These are phyloP conservation scores for Crithidia thermophila DNA, from an alignment of 208 protist species.

Conservation along the genomic window DNA sequence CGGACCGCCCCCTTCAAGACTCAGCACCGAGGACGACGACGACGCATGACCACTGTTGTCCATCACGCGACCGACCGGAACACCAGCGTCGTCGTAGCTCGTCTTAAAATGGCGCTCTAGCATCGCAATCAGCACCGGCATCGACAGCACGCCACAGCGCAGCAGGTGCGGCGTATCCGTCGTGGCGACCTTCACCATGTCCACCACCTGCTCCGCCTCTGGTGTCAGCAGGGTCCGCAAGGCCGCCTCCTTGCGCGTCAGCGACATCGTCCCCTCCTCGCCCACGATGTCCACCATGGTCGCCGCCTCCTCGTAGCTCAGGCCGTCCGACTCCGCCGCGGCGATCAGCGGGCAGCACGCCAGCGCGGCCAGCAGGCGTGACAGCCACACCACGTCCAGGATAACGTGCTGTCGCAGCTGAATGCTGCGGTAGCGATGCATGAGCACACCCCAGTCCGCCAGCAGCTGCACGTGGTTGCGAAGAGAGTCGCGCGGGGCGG, in stretches of 20 bases:
- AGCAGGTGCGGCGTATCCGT: conserved; percentile 39
- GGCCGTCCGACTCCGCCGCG: conserved; percentile 7
- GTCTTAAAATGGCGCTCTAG: conserved; percentile 25
- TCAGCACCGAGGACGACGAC: neutral
- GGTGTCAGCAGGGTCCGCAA: conserved; percentile 21
- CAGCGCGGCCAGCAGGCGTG: conserved; percentile 36
- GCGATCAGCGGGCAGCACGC: conserved; percentile 29
- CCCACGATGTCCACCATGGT: conserved; percentile 4
- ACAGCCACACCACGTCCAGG: conserved; percentile 72
- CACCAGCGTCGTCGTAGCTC: neutral
- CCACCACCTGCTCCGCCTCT: conserved; percentile 15
- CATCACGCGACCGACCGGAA: neutral
- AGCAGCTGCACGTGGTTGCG: conserved; percentile 79
- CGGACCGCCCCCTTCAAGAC: neutral
- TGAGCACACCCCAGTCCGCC: conserved; percentile 57
- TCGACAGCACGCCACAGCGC: conserved; percentile 19
- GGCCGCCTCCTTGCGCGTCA: conserved; percentile 7
- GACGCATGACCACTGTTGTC: conserved; percentile 7
- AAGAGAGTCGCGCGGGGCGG: conserved; percentile 39
- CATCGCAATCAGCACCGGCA: conserved; percentile 24
- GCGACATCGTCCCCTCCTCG: neutral
- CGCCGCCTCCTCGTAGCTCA: neutral
- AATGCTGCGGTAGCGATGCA: conserved; percentile 63
- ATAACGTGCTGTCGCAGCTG: conserved; percentile 52
- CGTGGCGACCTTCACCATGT: conserved; percentile 30